Base-by-base conservation (phyloP, 345 rosid species). In the Isatis tinctoria region DNA sequence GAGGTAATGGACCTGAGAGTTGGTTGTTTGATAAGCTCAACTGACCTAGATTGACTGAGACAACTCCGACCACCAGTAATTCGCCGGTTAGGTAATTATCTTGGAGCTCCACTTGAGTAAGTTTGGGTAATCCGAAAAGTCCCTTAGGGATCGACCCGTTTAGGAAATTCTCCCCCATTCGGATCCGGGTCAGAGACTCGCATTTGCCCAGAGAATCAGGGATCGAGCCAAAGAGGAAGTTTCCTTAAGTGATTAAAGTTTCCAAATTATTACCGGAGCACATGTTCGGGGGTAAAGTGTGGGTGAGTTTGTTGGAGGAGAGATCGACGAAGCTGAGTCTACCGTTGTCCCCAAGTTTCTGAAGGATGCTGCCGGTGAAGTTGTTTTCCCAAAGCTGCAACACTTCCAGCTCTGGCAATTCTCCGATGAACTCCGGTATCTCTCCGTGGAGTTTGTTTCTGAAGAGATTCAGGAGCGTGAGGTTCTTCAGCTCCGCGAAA, bases 371-470 rank as follows among this genome's bases (percentile, higher is more conserved):
- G 30, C 89, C 93, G 4, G 98, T 90, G 82, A 93, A 88, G 65
- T 90, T 90, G 54, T 93, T 93, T 41, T 90, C 98, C 97, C 98
- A 93, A 18, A 93, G 65, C 85, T 90, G 98, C 57, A 93, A 67
- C 73, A 93, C 98, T 67, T 93, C 87, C 8, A 90, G 89, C 75
- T 74, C 68, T 40, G 98, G 96, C 26, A 93, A 53, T 2, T 85
- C 90, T 13, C 88, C 97, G 69, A 93, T 80, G 48, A 88, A 88
- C 80, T 86, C 89, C 9, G 97, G 98, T 67, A 93, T 88, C 24
- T 84, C 82, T 0, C 98, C 93, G 73, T 88, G 83, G 6, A 93
- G 91, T 67, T 86, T 88, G 87, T 93, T 93, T 59, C 97, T 79
- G 53, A 93, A 93, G 43, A 93, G 88, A 78, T 90, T 87, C 74